Evolutionary conservation across 805 yeast species (phyloP), one percentile per base, ranked within the genome.

Genomic region (Scheffersomyces amazonensis): DNA sequence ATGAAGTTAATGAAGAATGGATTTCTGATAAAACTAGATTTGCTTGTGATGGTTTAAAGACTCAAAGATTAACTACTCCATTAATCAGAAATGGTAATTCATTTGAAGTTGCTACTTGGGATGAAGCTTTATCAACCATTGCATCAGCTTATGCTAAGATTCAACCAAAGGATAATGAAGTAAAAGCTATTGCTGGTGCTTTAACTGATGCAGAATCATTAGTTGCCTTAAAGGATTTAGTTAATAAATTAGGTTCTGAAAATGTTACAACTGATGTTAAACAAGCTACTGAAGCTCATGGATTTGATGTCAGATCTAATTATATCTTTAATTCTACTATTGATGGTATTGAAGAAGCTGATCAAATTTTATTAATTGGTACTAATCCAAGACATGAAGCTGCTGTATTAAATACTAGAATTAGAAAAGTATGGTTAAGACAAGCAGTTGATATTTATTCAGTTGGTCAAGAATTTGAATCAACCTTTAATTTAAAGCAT

Each of bases 341-440:
- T 45, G 80, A 76, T 38, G 93, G 93, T 32, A 75, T 87, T 47
- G 93, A 85, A 60, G 83, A 80, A 42, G 89, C 95, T 37, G 96
- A 87, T 56, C 87, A 78, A 50, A 81, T 87, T 44, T 71, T 87
- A 54, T 72, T 87, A 43, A 77, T 87, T 41, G 96, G 96, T 45
- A 80, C 96, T 32, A 87, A 87, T 70, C 95, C 95, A 42, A 77
- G 96, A 58, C 88, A 76, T 57, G 96, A 87, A 69, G 96, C 95
- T 42, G 88, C 95, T 31, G 95, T 87, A 13, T 72, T 87, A 53
- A 87, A 87, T 62, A 78, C 91, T 30, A 78, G 95, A 64, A 81
- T 87, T 51, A 79, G 96, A 72, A 83, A 80, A 60, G 80, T 75
- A 43, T 87, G 91, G 93, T 70, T 87, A 56, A 70, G 81, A 50